Base-by-base conservation (phyloP, 179 eudicot genomes). In the Spergularia azorica region DNA sequence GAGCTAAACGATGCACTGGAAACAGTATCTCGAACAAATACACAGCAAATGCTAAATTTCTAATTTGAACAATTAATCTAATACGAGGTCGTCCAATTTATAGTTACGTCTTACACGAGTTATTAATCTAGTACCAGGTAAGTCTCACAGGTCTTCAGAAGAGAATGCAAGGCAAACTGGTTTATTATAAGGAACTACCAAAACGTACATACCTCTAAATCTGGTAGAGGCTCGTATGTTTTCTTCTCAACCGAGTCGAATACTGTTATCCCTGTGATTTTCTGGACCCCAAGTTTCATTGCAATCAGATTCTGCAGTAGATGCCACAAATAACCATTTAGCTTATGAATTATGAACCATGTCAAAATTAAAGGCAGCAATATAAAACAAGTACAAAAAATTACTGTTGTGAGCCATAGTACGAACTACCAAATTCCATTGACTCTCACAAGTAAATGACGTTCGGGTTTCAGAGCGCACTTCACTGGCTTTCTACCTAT, bases 251-350 rank as follows among this genome's bases (percentile, higher is more conserved):
- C 84, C 8, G 93, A 85, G 84, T 95, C 98, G 64, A 90, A 91
- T 39, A 93, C 88, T 39, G 93, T 93, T 65, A 95, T 90, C 82
- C 98, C 98, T 14, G 93, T 84, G 80, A 95, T 90, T 83, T 93
- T 90, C 86, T 95, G 98, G 79, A 95, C 91, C 72, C 98, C 97
- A 48, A 88, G 88, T 86, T 88, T 90, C 15, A 86, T 85, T 58
- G 97, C 95, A 72, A 95, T 95, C 82, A 95, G 88, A 79, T 90
- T 91, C 98, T 95, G 92, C 92, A 88, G 17, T 64, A 48, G 74
- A 73, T 63, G 51, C 43, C 76, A 78, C 56, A 56, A 13, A 5
- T 43, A 70, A 70, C 18, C 60, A 21, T 20, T 70, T 2, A 26
- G 32, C 32, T 26, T 26, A 26, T 26, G 32, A 26, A 26, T 26